Evolutionary conservation across 371 early-diverging fungal species (phyloP).

Genomic region (Fennellomyces sp.): DNA sequence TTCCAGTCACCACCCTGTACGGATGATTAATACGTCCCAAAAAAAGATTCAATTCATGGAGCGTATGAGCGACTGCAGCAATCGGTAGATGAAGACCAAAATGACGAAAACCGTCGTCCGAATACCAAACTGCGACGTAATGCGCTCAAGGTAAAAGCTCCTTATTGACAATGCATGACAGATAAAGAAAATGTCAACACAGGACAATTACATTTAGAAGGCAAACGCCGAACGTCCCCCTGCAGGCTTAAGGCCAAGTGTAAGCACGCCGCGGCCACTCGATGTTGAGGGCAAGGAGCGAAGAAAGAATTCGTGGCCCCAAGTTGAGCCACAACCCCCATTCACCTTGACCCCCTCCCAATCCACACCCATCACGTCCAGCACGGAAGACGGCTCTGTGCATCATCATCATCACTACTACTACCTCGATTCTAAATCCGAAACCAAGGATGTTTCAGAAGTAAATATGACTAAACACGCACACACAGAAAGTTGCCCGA

Average conservation of each 20-base stretch:
- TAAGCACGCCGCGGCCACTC: background rate
- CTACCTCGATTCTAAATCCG: constrained; percentile 16
- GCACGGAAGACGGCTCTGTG: constrained; percentile 12
- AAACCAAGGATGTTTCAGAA: constrained; percentile 1
- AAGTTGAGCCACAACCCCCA: constrained; percentile 2
- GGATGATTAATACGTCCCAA: background rate
- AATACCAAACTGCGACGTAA: background rate
- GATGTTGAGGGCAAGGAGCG: background rate
- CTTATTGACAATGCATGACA: background rate
- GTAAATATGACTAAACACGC: background rate
- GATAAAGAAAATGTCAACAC: no score
- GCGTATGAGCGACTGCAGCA: background rate
- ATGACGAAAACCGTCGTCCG: background rate
- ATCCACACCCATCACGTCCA: constrained; percentile 1
- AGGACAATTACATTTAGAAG: background rate
- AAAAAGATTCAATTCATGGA: background rate
- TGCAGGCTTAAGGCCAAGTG: background rate
- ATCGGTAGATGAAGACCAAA: background rate
- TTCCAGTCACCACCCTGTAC: background rate
- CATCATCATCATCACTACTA: constrained; percentile 46
- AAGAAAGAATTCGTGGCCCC: background rate
- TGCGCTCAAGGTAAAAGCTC: background rate
- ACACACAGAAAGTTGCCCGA: no score
- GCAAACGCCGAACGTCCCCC: background rate
- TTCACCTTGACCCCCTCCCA: background rate